Percentiles rank a stretch among this genome's conserved stretches.
phyloP scores from a whole-genome alignment of 768 basidiomycete species.

The Phlebiopsis flavidoalba region DNA sequence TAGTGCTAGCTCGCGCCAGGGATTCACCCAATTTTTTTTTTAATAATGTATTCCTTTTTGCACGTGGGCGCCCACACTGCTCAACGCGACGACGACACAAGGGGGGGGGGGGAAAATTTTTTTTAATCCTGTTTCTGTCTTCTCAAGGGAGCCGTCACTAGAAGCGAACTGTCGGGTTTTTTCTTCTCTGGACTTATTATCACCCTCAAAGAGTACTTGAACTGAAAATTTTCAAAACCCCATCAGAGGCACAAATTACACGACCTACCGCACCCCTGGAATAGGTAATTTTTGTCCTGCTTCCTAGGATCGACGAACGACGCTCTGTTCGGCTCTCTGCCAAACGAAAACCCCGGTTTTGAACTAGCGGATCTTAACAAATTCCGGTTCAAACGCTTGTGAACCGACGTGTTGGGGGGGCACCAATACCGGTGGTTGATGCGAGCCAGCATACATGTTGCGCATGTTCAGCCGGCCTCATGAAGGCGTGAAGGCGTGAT shows the following conservation, averaged over 20 bases:
- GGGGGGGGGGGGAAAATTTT: no score
- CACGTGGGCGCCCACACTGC: constrained; percentile 22
- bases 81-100: constrained; percentile 25
- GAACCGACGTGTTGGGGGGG: constrained; percentile 12
- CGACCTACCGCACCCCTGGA: no score
- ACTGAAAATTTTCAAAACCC: no score
- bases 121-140: constrained; percentile 16
- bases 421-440: constrained; percentile 19
- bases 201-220: no score
- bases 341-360: no score
- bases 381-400: constrained; percentile 19
- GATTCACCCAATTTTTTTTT: no score
- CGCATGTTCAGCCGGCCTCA: constrained; percentile 4
- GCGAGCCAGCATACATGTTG: constrained; percentile 11
- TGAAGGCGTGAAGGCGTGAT: neutral
- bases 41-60: constrained; percentile 39
- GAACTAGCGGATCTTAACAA: constrained; percentile 9
- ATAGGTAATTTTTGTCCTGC: no score
- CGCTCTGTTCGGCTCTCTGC: constrained; percentile 1
- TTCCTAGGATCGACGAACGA: neutral
- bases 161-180: neutral
- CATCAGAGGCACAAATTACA: no score
- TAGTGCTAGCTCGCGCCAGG: constrained; percentile 58
- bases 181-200: no score
- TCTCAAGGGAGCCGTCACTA: constrained; percentile 9